These are phyloP conservation scores for Carnegiea gigantea DNA, from an alignment of 179 eudicot genomes.

Conservation along the genomic window DNA sequence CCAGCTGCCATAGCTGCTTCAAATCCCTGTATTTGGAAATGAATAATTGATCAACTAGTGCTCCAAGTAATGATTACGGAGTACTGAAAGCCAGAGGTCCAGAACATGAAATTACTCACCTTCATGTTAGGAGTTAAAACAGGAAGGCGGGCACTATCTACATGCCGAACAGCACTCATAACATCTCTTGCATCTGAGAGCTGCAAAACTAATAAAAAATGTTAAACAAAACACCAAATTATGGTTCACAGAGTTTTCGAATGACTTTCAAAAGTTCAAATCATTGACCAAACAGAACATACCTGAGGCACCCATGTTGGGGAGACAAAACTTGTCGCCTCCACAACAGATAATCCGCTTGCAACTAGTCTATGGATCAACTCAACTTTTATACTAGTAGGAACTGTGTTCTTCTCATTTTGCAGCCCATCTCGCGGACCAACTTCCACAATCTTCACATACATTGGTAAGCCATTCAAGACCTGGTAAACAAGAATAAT, in stretches of 20 bases:
- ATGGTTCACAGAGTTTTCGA: not conserved
- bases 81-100: not conserved
- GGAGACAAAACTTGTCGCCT: constrained; percentile 98
- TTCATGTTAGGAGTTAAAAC: constrained; percentile 84
- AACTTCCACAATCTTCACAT: constrained; percentile 94
- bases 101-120: constrained; percentile 33
- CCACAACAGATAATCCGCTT: constrained; percentile 86
- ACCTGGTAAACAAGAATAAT: constrained; percentile 33
- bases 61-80: not conserved
- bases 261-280: not conserved
- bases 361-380: constrained; percentile 69
- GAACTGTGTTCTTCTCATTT: constrained; percentile 85
- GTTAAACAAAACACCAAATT: not conserved
- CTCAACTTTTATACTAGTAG: constrained; percentile 73
- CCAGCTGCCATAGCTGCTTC: constrained; percentile 97
- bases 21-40: constrained; percentile 60
- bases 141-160: constrained; percentile 62
- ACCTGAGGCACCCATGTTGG: constrained; percentile 99
- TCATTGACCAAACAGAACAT: constrained; percentile 10
- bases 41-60: not conserved
- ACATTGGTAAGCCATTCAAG: constrained; percentile 53
- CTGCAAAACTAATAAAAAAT: constrained; percentile 39
- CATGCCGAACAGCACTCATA: constrained; percentile 54
- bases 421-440: constrained; percentile 97
- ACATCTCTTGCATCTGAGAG: constrained; percentile 97